Conservation (phyloP, 805 yeast species). For the Jamesozyma rosinii region DNA sequence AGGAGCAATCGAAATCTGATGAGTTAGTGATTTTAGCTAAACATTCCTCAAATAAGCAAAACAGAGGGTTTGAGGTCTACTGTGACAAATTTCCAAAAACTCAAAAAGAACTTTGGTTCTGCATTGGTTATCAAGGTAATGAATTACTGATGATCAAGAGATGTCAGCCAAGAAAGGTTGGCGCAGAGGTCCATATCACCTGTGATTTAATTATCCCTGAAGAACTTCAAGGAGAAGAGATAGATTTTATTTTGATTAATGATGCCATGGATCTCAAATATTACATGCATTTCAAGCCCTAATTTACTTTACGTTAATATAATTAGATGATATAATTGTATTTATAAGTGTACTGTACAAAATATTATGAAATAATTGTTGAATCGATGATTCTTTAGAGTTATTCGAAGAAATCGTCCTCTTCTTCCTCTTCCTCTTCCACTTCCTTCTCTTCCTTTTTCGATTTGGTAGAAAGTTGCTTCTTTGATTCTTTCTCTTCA, state of each 20-base stretch:
- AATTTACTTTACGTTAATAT: not conserved
- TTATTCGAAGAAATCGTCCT: conserved; percentile 40
- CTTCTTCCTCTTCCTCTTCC: conserved; percentile 31
- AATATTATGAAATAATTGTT: not conserved
- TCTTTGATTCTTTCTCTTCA: conserved; percentile 9
- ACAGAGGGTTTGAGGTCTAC: conserved; percentile 56
- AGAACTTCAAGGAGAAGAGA: conserved; percentile 37
- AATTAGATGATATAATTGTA: not conserved
- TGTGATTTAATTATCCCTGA: conserved; percentile 44
- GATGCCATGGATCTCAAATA: conserved; percentile 59
- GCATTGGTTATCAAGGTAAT: conserved; percentile 43
- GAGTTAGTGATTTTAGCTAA: conserved; percentile 37
- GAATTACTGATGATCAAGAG: conserved; percentile 64
- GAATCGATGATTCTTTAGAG: not conserved
- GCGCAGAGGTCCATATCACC: conserved; percentile 23
- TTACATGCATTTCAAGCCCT: conserved; percentile 17
- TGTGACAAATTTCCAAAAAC: conserved; percentile 80
- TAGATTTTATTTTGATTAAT: conserved; percentile 45
- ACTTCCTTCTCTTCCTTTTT: conserved; percentile 19
- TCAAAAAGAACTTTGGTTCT: conserved; percentile 92
- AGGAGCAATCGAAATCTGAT: conserved; percentile 33
- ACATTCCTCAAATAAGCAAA: conserved; percentile 42
- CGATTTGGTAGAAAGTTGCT: conserved; percentile 1
- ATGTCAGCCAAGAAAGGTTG: conserved; percentile 48
- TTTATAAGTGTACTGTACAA: not conserved